These are phyloP conservation scores for Drechslera avenae DNA, from an alignment of 2,329 filamentous ascomycete species.

Conservation along the genomic window DNA sequence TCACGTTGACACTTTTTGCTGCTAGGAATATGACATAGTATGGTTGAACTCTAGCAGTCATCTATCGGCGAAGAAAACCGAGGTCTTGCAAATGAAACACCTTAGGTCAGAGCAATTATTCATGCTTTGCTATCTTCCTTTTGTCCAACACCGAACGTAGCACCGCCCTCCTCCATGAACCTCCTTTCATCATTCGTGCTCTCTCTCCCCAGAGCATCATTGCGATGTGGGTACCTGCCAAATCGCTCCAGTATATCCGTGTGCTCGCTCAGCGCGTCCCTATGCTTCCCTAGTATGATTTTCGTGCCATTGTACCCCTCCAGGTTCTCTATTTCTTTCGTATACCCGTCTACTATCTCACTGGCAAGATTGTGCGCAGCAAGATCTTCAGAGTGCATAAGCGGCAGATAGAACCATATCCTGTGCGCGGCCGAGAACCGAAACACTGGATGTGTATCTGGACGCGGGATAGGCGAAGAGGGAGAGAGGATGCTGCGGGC, in stretches of 20 bases:
- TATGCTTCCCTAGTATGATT: slow-evolving; percentile 35
- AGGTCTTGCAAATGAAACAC: too few species aligned
- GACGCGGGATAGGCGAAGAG: slow-evolving; percentile 23
- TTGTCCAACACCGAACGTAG: slow-evolving; percentile 48
- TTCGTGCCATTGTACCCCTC: slow-evolving; percentile 37
- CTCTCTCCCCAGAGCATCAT: slow-evolving; percentile 56
- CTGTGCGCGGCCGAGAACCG: slow-evolving; percentile 48
- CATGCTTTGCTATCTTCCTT: neutral
- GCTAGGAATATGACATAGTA: too few species aligned
- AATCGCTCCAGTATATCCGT: slow-evolving; percentile 58
- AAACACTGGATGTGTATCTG: slow-evolving; percentile 39
- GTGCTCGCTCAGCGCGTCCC: slow-evolving; percentile 55
- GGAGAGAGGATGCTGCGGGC: slow-evolving; percentile 45
- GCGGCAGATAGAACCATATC: slow-evolving; percentile 64
- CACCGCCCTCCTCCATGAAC: slow-evolving; percentile 55
- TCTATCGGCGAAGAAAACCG: too few species aligned
- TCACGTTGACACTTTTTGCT: too few species aligned
- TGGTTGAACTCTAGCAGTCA: too few species aligned
- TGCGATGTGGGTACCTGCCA: slow-evolving; percentile 65
- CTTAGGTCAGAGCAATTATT: too few species aligned
- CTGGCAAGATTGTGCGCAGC: slow-evolving; percentile 52
- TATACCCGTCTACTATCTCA: slow-evolving; percentile 40
- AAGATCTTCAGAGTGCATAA: slow-evolving; percentile 64
- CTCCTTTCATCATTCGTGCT: slow-evolving; percentile 57
- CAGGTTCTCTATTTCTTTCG: slow-evolving; percentile 39